Evolutionary conservation across 2,329 filamentous ascomycete species (phyloP).

Genomic region (Colletotrichum camelliae): DNA sequence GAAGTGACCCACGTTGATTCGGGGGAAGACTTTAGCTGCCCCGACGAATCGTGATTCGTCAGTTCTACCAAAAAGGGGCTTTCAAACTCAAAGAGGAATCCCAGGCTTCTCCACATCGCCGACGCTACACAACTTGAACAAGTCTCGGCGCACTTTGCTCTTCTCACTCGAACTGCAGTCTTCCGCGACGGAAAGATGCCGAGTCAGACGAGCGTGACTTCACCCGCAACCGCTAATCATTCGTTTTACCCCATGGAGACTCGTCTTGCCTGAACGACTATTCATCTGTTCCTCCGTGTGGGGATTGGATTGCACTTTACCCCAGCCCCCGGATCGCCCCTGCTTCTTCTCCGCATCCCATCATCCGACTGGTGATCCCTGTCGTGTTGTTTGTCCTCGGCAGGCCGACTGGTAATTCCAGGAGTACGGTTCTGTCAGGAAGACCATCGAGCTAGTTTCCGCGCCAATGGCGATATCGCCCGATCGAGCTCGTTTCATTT

Average conservation of each 20-base stretch:
- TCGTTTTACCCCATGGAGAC: slow-evolving; percentile 5
- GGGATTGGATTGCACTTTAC: not conserved
- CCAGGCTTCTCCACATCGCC: not conserved
- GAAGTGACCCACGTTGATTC: not conserved
- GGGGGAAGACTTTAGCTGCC: slow-evolving; percentile 27
- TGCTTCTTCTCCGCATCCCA: slow-evolving; percentile 15
- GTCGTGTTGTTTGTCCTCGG: not conserved
- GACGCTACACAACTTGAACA: not conserved
- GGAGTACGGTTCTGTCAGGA: not conserved
- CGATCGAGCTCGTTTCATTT: not conserved
- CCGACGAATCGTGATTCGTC: slow-evolving; percentile 24
- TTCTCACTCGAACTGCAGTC: not conserved
- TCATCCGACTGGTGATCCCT: not conserved
- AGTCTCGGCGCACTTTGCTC: not conserved
- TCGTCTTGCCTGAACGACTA: not conserved
- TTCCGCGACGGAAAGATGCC: not conserved
- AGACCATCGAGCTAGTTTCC: not conserved
- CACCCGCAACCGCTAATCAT: not conserved
- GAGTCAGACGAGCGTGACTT: not conserved
- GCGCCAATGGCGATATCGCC: slow-evolving; percentile 1
- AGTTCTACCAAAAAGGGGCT: not conserved
- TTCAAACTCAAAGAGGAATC: not conserved
- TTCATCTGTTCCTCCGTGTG: not conserved
- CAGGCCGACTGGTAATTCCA: not conserved
- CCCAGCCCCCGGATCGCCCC: slow-evolving; percentile 11